A percentile compares a stretch with the other conserved stretches of the same genome.
Evolutionary conservation across 2,329 filamentous ascomycete genomes (phyloP).

Genomic region (Cladosporium sp.): DNA sequence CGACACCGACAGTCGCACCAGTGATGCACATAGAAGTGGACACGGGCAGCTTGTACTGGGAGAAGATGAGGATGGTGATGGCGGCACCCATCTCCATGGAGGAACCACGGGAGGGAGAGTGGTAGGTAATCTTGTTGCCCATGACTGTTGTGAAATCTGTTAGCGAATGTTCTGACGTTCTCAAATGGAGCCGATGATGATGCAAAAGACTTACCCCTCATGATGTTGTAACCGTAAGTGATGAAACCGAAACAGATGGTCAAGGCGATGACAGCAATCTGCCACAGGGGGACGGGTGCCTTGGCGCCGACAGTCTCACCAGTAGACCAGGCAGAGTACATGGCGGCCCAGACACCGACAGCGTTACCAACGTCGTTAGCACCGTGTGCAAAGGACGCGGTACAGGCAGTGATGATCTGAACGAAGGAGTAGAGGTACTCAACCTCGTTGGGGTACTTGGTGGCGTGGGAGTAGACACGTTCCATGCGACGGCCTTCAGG

Average conservation of each 20-base stretch:
- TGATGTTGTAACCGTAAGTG: slow-evolving; percentile 63
- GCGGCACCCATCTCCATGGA: slow-evolving; percentile 60
- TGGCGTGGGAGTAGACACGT: slow-evolving; percentile 53
- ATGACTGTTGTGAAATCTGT: slow-evolving; percentile 38
- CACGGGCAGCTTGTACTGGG: slow-evolving; percentile 58
- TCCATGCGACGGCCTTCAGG: slow-evolving; percentile 68
- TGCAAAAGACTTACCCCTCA: slow-evolving; percentile 43
- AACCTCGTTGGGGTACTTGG: slow-evolving; percentile 59
- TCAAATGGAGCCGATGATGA: slow-evolving; percentile 41
- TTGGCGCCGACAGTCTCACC: slow-evolving; percentile 51
- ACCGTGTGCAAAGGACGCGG: slow-evolving; percentile 68
- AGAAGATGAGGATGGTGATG: slow-evolving; percentile 61
- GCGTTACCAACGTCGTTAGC: slow-evolving; percentile 64
- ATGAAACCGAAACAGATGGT: slow-evolving; percentile 55
- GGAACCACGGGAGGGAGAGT: slow-evolving; percentile 57
- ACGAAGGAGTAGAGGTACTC: slow-evolving; percentile 64
- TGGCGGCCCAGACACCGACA: slow-evolving; percentile 59
- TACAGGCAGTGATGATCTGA: slow-evolving; percentile 64
- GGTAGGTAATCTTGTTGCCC: slow-evolving; percentile 57
- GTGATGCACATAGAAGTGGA: slow-evolving; percentile 64
- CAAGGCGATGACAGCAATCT: slow-evolving; percentile 63
- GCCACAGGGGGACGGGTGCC: slow-evolving; percentile 67
- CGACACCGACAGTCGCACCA: slow-evolving; percentile 59
- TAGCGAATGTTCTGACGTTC: neutral
- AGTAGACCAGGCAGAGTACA: slow-evolving; percentile 57